Percentiles rank a stretch among this genome's conserved stretches.
Evolutionary conservation across 345 rosid genomes (phyloP).

Genomic region (Lepidium didymum): DNA sequence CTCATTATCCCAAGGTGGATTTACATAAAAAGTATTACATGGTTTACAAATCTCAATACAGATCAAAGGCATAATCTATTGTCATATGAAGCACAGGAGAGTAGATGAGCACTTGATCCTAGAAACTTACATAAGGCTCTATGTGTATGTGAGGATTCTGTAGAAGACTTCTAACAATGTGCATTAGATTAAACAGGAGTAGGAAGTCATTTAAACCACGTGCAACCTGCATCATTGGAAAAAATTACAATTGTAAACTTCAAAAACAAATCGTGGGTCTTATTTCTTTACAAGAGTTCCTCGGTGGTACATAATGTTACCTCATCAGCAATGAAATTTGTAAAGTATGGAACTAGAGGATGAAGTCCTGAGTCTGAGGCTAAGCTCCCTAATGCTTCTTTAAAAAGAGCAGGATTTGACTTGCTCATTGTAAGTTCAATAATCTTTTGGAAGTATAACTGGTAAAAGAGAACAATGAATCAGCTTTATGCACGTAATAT

Average conservation of each 20-base stretch:
- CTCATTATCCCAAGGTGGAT: not conserved
- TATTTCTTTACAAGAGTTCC: not conserved
- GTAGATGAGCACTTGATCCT: not conserved
- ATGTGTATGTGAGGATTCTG: slow-evolving; percentile 84
- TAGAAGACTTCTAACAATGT: slow-evolving; percentile 76
- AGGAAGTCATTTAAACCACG: slow-evolving; percentile 71
- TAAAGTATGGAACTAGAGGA: slow-evolving; percentile 96
- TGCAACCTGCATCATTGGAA: slow-evolving; percentile 55
- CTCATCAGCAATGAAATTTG: slow-evolving; percentile 90
- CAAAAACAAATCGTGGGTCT: slow-evolving; percentile 1
- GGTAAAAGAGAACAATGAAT: slow-evolving; percentile 31
- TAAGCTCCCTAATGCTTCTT: slow-evolving; percentile 87
- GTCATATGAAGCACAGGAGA: not conserved
- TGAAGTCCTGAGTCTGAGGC: slow-evolving; percentile 96
- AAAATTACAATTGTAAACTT: slow-evolving; percentile 18
- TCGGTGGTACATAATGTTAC: slow-evolving; percentile 34
- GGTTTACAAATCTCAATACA: not conserved
- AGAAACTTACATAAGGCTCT: slow-evolving; percentile 86
- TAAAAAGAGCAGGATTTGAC: slow-evolving; percentile 68
- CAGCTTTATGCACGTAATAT: not conserved
- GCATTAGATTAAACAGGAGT: slow-evolving; percentile 92
- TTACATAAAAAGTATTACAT: not conserved
- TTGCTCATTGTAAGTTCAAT: slow-evolving; percentile 73
- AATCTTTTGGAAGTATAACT: slow-evolving; percentile 95
- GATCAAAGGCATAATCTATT: not conserved